These are phyloP conservation scores for Nelumbo lutea DNA, from an alignment of 164 flowering plant species.

Conservation along the genomic window DNA sequence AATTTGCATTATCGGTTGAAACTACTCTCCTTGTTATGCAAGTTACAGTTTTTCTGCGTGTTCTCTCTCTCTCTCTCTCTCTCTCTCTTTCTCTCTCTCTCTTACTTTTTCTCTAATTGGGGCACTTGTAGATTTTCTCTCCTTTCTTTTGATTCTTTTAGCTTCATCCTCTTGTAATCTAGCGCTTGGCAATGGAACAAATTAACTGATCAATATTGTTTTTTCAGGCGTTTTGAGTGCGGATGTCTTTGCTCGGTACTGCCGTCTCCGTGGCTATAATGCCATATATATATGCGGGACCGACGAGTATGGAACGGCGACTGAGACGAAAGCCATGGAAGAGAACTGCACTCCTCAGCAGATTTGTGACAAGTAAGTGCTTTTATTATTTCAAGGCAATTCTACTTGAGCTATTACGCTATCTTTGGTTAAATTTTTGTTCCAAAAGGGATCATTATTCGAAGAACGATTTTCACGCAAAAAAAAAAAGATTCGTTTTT, in stretches of 20 bases:
- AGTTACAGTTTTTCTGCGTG: not conserved
- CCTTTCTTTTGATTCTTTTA: too few relatives aligned
- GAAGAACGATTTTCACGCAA: too few relatives aligned
- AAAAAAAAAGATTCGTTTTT: too few relatives aligned
- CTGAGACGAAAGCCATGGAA: conserved; percentile 78
- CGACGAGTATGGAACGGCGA: conserved; percentile 78
- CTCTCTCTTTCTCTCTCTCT: too few relatives aligned
- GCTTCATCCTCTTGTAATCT: too few relatives aligned
- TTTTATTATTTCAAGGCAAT: not conserved
- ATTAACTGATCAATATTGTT: not conserved
- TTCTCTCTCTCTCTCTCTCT: too few relatives aligned
- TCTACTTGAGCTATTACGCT: not conserved
- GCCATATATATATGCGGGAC: conserved; percentile 64
- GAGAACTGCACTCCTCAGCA: conserved; percentile 65
- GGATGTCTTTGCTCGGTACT: conserved; percentile 74
- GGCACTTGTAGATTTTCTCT: not conserved
- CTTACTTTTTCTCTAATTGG: not conserved
- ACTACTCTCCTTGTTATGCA: not conserved
- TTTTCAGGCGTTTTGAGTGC: conserved; percentile 66
- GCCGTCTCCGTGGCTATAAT: conserved; percentile 62
- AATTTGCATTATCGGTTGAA: not conserved
- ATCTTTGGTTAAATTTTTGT: not conserved
- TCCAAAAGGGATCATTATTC: too few relatives aligned
- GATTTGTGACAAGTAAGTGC: conserved; percentile 66
- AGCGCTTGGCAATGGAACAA: too few relatives aligned